These are phyloP conservation scores for Oryza coarctata DNA, from an alignment of 176 grass and related monocot species.

Conservation along the genomic window DNA sequence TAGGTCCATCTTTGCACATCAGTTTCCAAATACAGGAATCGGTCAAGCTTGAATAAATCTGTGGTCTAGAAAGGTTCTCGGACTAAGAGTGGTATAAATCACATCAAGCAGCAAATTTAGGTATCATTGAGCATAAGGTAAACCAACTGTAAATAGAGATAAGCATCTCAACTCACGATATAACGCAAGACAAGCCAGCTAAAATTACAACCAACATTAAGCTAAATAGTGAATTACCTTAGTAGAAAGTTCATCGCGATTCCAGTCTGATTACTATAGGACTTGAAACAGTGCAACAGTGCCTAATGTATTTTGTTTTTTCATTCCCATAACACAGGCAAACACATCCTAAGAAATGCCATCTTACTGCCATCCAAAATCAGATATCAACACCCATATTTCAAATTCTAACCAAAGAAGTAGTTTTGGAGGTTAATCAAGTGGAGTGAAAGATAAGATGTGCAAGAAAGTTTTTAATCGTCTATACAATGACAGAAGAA, in stretches of 20 bases:
- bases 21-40: background rate
- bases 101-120: background rate
- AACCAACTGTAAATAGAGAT: background rate
- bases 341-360: background rate
- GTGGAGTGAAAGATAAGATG: too few species aligned
- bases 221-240: background rate
- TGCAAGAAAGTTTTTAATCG: background rate
- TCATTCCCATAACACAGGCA: background rate
- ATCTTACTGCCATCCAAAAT: background rate
- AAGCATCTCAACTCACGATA: background rate
- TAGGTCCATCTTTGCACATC: background rate
- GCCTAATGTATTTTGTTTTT: background rate
- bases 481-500: background rate
- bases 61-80: background rate
- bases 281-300: background rate
- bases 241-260: background rate
- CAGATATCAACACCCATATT: background rate
- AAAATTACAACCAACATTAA: background rate
- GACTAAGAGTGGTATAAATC: background rate
- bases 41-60: background rate
- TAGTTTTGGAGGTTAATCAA: background rate
- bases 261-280: background rate
- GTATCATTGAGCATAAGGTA: background rate
- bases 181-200: background rate
- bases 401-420: background rate